Evolutionary conservation across 2,329 filamentous ascomycete genomes (phyloP), one percentile per base, ranked within the genome.

Genomic region (Talaromyces sp.): DNA sequence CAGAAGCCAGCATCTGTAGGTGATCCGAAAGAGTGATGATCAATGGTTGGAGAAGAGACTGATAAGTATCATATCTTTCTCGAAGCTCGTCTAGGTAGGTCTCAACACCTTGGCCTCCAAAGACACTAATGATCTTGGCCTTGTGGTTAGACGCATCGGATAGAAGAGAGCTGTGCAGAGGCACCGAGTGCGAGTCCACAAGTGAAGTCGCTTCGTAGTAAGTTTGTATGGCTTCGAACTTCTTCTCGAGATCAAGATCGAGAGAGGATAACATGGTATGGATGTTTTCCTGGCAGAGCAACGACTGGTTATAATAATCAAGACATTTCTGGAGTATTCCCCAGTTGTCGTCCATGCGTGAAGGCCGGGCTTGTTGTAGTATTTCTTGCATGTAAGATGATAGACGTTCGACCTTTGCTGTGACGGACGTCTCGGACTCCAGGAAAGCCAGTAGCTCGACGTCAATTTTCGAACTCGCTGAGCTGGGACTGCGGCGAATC

Each of bases 41-140:
- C 66, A 98, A 87, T 66, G 96, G 91, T 68, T 91, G 89, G 6
- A 97, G 87, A 68, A 99, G 95, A 30, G 90, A 89, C 13, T 90
- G 88, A 78, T 99, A 99, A 63, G 92, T 96, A 70, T 83, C 87
- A 80, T 93, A 93, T 62, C 97, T 85, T 75, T 96, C 89, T 60
- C 95, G 88, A 65, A 99, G 85, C 81, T 99, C 95, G 68, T 98
- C 93, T 71, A 99, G 99, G 79, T 99, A 99, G 79, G 98, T 95
- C 78, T 99, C 93, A 65, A 98, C 98, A 77, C 95, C 95, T 76
- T 99, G 95, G 6, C 95, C 95, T 63, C 95, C 95, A 68, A 97
- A 96, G 64, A 98, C 92, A 67, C n/a, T 22, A 49, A 49, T 49
- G 8, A 49, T 25, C 11, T 25, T 49, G 9, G 44, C 44, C 44